Evolutionary conservation across 2,329 filamentous ascomycete genomes (phyloP).

Genomic region (Ophiocordyceps camponoti-leonardi): DNA sequence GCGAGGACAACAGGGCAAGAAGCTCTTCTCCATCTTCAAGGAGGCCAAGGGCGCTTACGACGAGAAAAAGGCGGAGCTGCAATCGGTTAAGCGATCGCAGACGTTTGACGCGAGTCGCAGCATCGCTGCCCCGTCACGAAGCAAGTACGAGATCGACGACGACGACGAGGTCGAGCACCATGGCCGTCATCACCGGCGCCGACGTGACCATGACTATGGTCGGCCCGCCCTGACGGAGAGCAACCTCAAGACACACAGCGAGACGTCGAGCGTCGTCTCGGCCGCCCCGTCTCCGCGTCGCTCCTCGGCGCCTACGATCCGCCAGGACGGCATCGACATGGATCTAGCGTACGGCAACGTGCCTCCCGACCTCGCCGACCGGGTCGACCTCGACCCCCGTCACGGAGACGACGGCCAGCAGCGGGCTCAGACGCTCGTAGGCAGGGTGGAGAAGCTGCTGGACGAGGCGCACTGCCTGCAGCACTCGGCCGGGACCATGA

Average conservation of each 20-base stretch:
- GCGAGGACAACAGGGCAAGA: constrained; percentile 53
- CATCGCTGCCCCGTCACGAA: constrained; percentile 5
- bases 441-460: constrained; percentile 57
- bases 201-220: not conserved
- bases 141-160: constrained; percentile 12
- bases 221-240: constrained; percentile 7
- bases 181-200: not conserved
- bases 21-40: constrained; percentile 78
- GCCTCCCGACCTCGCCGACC: not conserved
- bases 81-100: constrained; percentile 48
- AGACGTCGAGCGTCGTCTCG: constrained; percentile 30
- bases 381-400: constrained; percentile 1
- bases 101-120: constrained; percentile 25
- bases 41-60: constrained; percentile 79
- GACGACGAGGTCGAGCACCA: not conserved
- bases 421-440: constrained; percentile 41
- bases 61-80: constrained; percentile 71
- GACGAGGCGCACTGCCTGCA: constrained; percentile 82
- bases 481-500: constrained; percentile 66
- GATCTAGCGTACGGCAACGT: not conserved
- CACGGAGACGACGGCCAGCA: constrained; percentile 5
- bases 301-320: too few relatives aligned
- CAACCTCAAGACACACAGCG: constrained; percentile 35
- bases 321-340: not conserved
- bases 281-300: constrained; percentile 17